A percentile compares a stretch with the other conserved stretches of the same genome.
phyloP scores from a whole-genome alignment of 768 basidiomycete genomes.

The Pholiota conissans region DNA sequence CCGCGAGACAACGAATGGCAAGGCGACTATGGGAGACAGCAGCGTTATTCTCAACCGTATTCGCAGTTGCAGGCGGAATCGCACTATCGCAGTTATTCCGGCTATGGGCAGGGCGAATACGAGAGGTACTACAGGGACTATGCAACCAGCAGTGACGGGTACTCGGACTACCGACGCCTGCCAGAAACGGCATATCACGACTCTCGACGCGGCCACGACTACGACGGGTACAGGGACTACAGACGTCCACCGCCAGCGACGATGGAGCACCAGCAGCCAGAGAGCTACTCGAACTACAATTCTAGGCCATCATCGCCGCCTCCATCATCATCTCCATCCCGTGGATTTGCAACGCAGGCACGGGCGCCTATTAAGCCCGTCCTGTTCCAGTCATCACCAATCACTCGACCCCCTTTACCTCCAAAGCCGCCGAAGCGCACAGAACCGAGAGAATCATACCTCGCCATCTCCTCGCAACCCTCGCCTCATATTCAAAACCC shows the following conservation, averaged over 20 bases:
- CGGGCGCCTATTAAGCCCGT: not conserved
- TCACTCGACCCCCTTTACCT: not conserved
- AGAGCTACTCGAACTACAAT: not conserved
- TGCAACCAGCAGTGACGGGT: not conserved
- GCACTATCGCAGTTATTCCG: not conserved
- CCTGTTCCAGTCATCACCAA: not conserved
- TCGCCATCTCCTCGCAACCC: conserved; percentile 26
- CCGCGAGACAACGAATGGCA: not conserved
- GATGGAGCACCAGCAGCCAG: not conserved
- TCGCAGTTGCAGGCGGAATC: not conserved
- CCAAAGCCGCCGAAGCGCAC: conserved; percentile 10
- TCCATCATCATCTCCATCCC: not conserved
- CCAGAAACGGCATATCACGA: not conserved
- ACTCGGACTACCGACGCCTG: not conserved
- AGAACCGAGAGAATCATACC: conserved; percentile 32
- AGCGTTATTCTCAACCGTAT: not conserved
- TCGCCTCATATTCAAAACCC: conserved; percentile 27
- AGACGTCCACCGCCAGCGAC: not conserved
- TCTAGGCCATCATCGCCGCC: not conserved
- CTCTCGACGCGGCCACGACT: not conserved
- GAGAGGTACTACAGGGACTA: not conserved
- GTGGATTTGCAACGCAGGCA: not conserved
- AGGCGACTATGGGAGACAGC: not conserved
- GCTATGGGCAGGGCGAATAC: not conserved
- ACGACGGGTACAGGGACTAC: not conserved